Evolutionary conservation across 129 eudicot species (phyloP).

Genomic region (Rutidosis leptorrhynchoides): DNA sequence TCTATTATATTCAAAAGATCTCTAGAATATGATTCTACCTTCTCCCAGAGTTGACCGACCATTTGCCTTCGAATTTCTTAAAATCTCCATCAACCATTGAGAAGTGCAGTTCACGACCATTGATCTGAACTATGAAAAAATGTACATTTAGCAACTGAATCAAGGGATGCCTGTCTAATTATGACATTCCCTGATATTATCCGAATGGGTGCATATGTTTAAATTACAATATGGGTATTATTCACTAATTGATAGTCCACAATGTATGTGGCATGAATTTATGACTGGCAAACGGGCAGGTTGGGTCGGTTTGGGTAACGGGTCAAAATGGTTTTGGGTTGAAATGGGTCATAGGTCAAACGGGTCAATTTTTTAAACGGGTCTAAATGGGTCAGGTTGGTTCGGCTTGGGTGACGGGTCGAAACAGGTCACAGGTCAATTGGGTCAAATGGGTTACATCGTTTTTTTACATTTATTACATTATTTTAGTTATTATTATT

Average conservation of each 20-base stretch:
- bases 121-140: constrained; percentile 52
- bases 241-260: background rate
- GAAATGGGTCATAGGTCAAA: too few relatives aligned
- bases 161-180: constrained; percentile 21
- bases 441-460: too few relatives aligned
- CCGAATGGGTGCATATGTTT: constrained; percentile 1
- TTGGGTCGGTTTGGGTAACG: too few relatives aligned
- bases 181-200: background rate
- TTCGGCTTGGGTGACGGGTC: too few relatives aligned
- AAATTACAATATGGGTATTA: background rate
- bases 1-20: background rate
- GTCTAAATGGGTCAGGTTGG: too few relatives aligned
- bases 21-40: constrained; percentile 45
- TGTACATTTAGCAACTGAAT: constrained; percentile 23
- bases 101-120: constrained; percentile 84
- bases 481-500: too few relatives aligned
- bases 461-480: too few relatives aligned
- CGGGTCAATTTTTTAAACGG: too few relatives aligned
- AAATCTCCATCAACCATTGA: constrained; percentile 98
- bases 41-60: constrained; percentile 64
- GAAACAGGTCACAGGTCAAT: too few relatives aligned
- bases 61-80: constrained; percentile 98
- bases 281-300: too few relatives aligned
- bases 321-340: too few relatives aligned
- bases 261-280: too few relatives aligned